Evolutionary conservation across 139 green algal genomes (phyloP).

Genomic region (Closterium sp.): DNA sequence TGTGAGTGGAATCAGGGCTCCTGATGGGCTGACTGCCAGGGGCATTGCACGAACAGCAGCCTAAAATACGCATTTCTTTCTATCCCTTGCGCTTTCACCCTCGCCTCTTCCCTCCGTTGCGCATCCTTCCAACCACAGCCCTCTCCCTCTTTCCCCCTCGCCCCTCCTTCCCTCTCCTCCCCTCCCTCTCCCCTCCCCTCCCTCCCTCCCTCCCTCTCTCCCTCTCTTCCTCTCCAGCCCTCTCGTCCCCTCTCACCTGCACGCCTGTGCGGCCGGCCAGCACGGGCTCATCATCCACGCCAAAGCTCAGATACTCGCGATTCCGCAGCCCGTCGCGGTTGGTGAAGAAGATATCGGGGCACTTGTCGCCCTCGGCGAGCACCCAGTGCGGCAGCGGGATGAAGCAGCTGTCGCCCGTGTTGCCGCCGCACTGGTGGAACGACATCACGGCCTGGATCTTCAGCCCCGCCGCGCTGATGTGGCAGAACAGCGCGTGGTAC

Average conservation of each 20-base stretch:
- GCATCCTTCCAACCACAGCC: no score
- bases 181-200: no score
- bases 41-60: no score
- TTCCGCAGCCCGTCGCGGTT: conserved; percentile 83
- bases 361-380: conserved; percentile 73
- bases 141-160: no score
- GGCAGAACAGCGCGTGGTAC: conserved; percentile 77
- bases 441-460: conserved; percentile 85
- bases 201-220: no score
- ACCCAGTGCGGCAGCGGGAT: conserved; percentile 93
- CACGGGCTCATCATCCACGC: conserved; percentile 78
- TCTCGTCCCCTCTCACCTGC: conserved; percentile 46
- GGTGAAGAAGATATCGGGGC: conserved; percentile 95
- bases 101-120: no score
- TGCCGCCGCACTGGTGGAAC: conserved; percentile 73
- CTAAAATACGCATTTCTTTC: no score
- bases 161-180: no score
- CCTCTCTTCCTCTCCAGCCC: no score
- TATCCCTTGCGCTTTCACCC: no score
- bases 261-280: conserved; percentile 83
- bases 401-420: conserved; percentile 54
- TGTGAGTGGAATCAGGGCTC: no score
- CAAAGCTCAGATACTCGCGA: conserved; percentile 88
- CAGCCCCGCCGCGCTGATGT: conserved; percentile 69
- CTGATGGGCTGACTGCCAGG: no score